phyloP scores from a whole-genome alignment of 2,329 filamentous ascomycete species.

The Penicillium sp. region DNA sequence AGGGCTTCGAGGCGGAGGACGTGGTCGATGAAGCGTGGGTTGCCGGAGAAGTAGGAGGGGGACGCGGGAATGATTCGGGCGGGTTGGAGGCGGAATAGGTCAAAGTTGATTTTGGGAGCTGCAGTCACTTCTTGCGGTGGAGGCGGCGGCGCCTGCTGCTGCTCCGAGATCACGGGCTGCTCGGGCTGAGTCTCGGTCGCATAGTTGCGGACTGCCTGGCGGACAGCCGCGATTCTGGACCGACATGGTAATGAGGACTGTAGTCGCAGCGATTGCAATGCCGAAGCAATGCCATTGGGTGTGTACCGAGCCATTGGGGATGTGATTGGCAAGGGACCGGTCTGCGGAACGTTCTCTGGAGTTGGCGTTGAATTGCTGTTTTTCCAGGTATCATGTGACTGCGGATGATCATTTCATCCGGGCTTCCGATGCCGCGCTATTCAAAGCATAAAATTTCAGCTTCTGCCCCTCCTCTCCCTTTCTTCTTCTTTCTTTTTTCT shows the following conservation, averaged over 20 bases:
- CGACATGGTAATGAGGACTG: constrained; percentile 30
- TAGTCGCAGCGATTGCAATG: constrained; percentile 34
- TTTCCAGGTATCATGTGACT: constrained; percentile 23
- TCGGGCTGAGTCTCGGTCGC: constrained; percentile 24
- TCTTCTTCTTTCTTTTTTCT: constrained; percentile 9
- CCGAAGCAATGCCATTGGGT: constrained; percentile 35
- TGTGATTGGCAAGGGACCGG: constrained; percentile 2
- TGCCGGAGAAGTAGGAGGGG: constrained; percentile 91
- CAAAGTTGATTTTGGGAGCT: constrained; percentile 37
- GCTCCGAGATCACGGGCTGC: not conserved
- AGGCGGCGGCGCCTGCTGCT: not conserved
- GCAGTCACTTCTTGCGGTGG: constrained; percentile 16
- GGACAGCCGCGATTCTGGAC: constrained; percentile 15
- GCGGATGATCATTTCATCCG: constrained; percentile 21
- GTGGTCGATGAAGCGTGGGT: constrained; percentile 82
- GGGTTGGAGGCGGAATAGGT: constrained; percentile 38
- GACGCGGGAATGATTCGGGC: constrained; percentile 80
- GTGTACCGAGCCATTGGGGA: constrained; percentile 39
- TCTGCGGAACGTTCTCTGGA: constrained; percentile 1
- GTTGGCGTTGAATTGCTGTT: constrained; percentile 14
- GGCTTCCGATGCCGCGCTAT: constrained; percentile 10
- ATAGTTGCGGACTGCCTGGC: constrained; percentile 26
- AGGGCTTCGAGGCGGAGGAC: constrained; percentile 72
- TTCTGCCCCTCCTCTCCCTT: constrained; percentile 19
- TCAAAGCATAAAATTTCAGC: constrained; percentile 23